Base-by-base conservation (phyloP, 2,329 filamentous ascomycete species). In the Botryotinia narcissicola region DNA sequence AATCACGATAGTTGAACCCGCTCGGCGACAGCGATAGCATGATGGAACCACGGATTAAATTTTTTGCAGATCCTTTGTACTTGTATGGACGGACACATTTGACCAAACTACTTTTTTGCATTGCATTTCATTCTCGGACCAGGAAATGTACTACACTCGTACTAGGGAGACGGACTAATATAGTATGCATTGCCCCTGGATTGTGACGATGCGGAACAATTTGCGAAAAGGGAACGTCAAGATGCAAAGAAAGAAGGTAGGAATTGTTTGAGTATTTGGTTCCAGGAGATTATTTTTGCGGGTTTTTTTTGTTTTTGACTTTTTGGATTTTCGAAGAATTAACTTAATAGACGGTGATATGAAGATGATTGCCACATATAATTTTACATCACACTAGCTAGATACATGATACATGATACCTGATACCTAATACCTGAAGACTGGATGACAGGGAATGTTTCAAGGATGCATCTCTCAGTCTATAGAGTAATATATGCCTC, bases 401-500 rank as follows among this genome's bases (percentile, higher is more conserved):
- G 22, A 14, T n/a, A n/a, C 48, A 6, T 25, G 22, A 14, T n/a
- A n/a, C 48, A 6, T 25, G 22, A 48, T 40, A 37, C 22, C 4
- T 5, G 48, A 51, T n/a, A 51, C 48, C 6, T 7, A 25, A 51
- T 61, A 62, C 37, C 18, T 18, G 7, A 40, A 62, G 22, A 18
- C 60, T 62, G 25, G 0, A n/a, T 18, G 37, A 51, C 63, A 51
- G 22, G 63, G 63, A 51, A 51, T 51, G 16, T 32, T 51, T 37
- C 63, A 51, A 67, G 63, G 63, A 67, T 67, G 25, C 7, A 37
- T 37, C 29, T 67, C n/a, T 37, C 16, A 37, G 7, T 37, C 35
- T 2, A 29, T 67, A n/a, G 54, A 46, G 68, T 70, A 70, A 70
- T 70, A 54, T 54, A 54, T 54, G 48, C 48, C 48, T 54, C 48